Conservation (phyloP, 768 basidiomycete genomes). For the Termitomyces sp. region DNA sequence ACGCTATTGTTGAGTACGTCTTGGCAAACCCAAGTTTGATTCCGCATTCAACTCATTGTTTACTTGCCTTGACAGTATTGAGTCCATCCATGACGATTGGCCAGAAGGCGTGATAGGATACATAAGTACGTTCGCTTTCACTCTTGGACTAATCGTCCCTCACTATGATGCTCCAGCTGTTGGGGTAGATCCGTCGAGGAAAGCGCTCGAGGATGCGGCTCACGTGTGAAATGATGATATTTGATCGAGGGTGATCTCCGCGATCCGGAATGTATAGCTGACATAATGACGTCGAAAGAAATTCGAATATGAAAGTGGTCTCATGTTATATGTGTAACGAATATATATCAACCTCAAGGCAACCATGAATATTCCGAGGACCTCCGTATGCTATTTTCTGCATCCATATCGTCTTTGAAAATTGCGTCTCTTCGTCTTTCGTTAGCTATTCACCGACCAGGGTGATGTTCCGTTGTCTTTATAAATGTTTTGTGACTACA, state of each 20-base stretch:
- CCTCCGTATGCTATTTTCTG: conserved; percentile 4
- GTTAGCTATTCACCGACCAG: background rate
- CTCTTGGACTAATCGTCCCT: background rate
- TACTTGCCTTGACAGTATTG: conserved; percentile 12
- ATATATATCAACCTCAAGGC: conserved; percentile 13
- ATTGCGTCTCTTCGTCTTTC: background rate
- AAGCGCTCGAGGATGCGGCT: background rate
- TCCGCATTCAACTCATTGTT: background rate
- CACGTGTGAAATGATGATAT: background rate
- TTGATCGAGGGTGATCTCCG: conserved; percentile 3
- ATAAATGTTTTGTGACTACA: background rate
- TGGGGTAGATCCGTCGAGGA: conserved; percentile 21
- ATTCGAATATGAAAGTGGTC: conserved; percentile 32
- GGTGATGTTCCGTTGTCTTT: conserved; percentile 7
- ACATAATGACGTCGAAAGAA: conserved; percentile 16
- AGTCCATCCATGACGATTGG: conserved; percentile 24
- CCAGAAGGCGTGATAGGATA: conserved; percentile 26
- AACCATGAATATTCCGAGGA: background rate
- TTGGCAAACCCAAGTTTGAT: background rate
- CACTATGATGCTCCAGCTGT: conserved; percentile 17
- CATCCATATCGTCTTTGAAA: background rate
- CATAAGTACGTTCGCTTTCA: conserved; percentile 20
- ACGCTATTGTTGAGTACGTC: conserved; percentile 24
- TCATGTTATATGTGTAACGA: conserved; percentile 20
- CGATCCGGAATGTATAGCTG: conserved; percentile 21